Base-by-base conservation (phyloP, 805 yeast genomes). In the Maudiozyma serrabonitensis region DNA sequence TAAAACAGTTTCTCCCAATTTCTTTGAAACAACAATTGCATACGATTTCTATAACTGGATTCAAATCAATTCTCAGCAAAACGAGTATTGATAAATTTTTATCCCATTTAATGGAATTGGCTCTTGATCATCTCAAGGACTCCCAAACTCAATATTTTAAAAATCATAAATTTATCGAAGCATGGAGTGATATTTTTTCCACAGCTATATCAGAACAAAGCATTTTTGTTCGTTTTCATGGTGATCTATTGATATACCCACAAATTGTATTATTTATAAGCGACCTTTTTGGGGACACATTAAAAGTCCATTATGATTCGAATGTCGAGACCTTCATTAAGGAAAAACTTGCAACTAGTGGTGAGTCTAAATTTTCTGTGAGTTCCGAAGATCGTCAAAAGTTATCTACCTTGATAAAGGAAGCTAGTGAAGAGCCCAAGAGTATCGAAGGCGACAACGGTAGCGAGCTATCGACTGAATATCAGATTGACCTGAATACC, bases 1-100 rank as follows among this genome's bases (percentile, higher is more conserved):
- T 62, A 28, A 56, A 59, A 47, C 57, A 59, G 18, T 60, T 64
- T 49, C 47, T 62, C 6, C 66, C 65, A 2, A 56, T 57, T 6
- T 54, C 63, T 2, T 39, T 57, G 19, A 55, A 54, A 34, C 63
- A 62, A 40, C 66, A 60, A 40, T 53, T 59, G 31, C 56, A 54
- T 38, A 58, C 61, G 2, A 37, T 62, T 13, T 56, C 62, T 7
- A 26, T 63, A 9, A 44, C 42, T 21, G 56, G 56, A 2, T 16
- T 62, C 4, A 56, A 60, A 13, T 50, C 49, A 12, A 45, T 46
- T n/a, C 35, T 49, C 3, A 46, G 57, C 11, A 45, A 42, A 16
- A 49, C 43, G 6, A 39, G 46, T 7, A 41, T 61, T 13, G 60
- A 59, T 23, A 31, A 11, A 3, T 52, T 56, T 18, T 32, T 62